Evolutionary conservation across 139 green algal species (phyloP).

Genomic region (Coelastrella sp.): DNA sequence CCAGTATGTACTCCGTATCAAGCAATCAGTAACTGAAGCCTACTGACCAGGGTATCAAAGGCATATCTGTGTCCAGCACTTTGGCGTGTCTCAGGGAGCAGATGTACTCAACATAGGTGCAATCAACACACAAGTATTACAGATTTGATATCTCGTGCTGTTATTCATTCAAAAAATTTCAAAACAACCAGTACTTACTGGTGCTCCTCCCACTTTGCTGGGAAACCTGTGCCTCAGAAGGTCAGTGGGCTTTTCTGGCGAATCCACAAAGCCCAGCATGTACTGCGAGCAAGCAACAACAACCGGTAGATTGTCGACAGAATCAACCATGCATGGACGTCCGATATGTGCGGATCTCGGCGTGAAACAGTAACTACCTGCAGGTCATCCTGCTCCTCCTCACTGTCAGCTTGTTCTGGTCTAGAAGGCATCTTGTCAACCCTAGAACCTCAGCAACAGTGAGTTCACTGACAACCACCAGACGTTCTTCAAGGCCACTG

Average conservation of each 20-base stretch:
- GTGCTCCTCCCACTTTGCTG: slow-evolving; percentile 82
- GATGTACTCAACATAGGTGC: too few relatives aligned
- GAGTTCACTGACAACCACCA: not conserved
- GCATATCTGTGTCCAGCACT: too few relatives aligned
- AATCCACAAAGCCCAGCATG: slow-evolving; percentile 69
- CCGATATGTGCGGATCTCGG: not conserved
- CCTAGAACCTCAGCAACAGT: too few relatives aligned
- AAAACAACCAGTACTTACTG: slow-evolving; percentile 54
- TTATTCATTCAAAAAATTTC: too few relatives aligned
- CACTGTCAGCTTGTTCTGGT: slow-evolving; percentile 5
- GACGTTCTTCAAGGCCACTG: too few relatives aligned
- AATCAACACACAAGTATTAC: too few relatives aligned
- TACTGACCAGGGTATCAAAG: too few relatives aligned
- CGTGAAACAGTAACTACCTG: slow-evolving; percentile 11
- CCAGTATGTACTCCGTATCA: too few relatives aligned
- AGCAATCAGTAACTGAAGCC: too few relatives aligned
- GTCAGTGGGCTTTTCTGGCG: slow-evolving; percentile 40
- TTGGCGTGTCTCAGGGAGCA: too few relatives aligned
- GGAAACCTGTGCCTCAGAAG: slow-evolving; percentile 84
- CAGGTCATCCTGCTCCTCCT: slow-evolving; percentile 7
- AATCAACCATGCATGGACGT: not conserved
- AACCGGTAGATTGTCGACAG: not conserved
- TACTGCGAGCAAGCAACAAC: slow-evolving; percentile 57
- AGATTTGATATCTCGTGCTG: too few relatives aligned
- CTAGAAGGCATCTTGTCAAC: slow-evolving; percentile 11